Percentiles rank a stretch among this genome's conserved stretches.
phyloP scores from a whole-genome alignment of 345 rosid species.

The Sisymbrium altissimum region DNA sequence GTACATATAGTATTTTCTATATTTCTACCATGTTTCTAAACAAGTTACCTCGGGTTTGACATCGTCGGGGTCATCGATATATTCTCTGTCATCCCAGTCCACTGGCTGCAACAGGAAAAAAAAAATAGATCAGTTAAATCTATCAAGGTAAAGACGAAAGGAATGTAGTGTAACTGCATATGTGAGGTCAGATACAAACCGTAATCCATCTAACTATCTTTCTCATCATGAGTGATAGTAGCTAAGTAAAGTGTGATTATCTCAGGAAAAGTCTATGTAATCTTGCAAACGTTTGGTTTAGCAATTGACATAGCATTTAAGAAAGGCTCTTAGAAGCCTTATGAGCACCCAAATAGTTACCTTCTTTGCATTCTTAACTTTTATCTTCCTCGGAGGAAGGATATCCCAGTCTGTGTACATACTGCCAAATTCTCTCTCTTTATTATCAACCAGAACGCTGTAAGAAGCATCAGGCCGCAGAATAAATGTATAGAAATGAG shows the following conservation, averaged over 20 bases:
- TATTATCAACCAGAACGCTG: slow-evolving; percentile 75
- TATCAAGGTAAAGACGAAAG: not conserved
- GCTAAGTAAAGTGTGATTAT: not conserved
- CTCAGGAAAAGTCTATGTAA: not conserved
- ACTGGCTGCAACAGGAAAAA: slow-evolving; percentile 49
- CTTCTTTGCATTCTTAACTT: slow-evolving; percentile 73
- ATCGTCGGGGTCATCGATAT: slow-evolving; percentile 75
- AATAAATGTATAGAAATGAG: slow-evolving; percentile 91
- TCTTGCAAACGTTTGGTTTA: not conserved
- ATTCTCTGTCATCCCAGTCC: slow-evolving; percentile 94
- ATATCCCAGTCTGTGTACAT: slow-evolving; percentile 95
- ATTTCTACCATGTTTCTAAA: slow-evolving; percentile 4
- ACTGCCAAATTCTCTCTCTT: slow-evolving; percentile 88
- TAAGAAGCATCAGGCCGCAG: slow-evolving; percentile 90
- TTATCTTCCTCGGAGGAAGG: slow-evolving; percentile 85
- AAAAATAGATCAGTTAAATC: slow-evolving; percentile 1
- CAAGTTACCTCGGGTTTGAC: slow-evolving; percentile 72
- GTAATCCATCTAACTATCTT: not conserved
- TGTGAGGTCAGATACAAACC: not conserved
- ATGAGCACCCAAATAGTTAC: slow-evolving; percentile 33
- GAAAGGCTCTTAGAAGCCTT: not conserved
- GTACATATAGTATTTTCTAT: not conserved
- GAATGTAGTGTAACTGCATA: not conserved
- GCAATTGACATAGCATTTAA: not conserved
- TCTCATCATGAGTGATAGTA: not conserved